Evolutionary conservation across 257 asterid species (phyloP), one percentile per base, ranked within the genome.

Genomic region (Ligustrum vulgare): DNA sequence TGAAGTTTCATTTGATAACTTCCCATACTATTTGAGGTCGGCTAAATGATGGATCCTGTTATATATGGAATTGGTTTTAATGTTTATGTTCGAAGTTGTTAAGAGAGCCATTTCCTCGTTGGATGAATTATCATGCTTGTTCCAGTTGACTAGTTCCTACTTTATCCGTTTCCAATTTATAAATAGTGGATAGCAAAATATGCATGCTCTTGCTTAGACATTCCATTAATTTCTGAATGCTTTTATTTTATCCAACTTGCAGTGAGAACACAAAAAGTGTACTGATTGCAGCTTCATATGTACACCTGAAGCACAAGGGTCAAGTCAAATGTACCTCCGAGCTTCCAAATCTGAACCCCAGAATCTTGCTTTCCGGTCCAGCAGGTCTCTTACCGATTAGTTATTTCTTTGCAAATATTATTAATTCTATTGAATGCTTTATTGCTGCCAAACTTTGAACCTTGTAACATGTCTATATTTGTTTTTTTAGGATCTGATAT

Each of bases 301-400:
- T 91, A 80, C 97, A 91, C 82, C 82, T 93, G 78, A 93, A 91
- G 87, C 88, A 87, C 84, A 84, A 79, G 82, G 91, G 88, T 66
- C 91, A 86, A 80, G 88, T 85, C 76, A 86, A 88, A 82, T 82
- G 74, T 81, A 84, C 93, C 47, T 88, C 93, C 20, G 93, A 88
- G 89, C 90, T 93, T 80, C 86, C 96, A 60, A 88, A 96, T 70
- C 79, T 93, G 84, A 93, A 87, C 82, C 98, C 98, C 37, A 86
- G 97, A 80, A 87, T 93, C 81, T 84, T 91, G 81, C 96, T 93
- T 78, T 88, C 93, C 72, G 97, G 98, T 75, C 96, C 98, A 78
- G 94, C 98, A 86, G 98, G 98, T 91, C 43, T 72, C 81, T 81
- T 25, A 73, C 49, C 62, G 45, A 28, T 75, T 63, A 9, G 51